Conservation (phyloP, 148 eudicot genomes). For the Heliosperma pusillum region DNA sequence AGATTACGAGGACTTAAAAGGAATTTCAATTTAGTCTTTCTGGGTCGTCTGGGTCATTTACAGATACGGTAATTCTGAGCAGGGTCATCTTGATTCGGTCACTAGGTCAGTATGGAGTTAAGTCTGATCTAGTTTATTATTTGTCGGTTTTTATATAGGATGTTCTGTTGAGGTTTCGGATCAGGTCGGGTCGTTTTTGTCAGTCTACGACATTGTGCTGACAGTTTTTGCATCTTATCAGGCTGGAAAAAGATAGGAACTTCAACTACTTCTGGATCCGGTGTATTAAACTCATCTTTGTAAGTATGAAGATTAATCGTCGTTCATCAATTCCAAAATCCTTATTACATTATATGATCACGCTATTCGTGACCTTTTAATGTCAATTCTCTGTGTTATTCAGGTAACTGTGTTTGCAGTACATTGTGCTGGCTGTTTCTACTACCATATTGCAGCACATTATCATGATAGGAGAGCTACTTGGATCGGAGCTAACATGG, state of each 20-base stretch:
- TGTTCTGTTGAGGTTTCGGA: too few species aligned
- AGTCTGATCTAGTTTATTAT: too few species aligned
- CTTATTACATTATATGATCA: not conserved
- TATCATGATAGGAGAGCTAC: slow-evolving; percentile 48
- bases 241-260: slow-evolving; percentile 67
- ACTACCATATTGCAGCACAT: slow-evolving; percentile 64
- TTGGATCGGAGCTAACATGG: slow-evolving; percentile 62
- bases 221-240: slow-evolving; percentile 17
- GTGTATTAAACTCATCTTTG: slow-evolving; percentile 61
- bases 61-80: too few species aligned
- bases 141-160: too few species aligned
- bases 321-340: not conserved
- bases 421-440: slow-evolving; percentile 81
- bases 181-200: not conserved
- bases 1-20: too few species aligned
- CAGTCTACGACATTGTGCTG: not conserved
- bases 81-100: too few species aligned
- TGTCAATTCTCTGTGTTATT: slow-evolving; percentile 4
- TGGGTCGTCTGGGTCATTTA: too few species aligned
- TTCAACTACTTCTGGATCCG: slow-evolving; percentile 67
- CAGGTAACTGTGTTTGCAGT: slow-evolving; percentile 80
- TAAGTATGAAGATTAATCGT: slow-evolving; percentile 26
- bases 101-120: too few species aligned
- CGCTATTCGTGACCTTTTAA: not conserved
- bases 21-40: too few species aligned